phyloP scores from a whole-genome alignment of 495 filamentous ascomycete genomes.

The Elaphomyces granulatus region DNA sequence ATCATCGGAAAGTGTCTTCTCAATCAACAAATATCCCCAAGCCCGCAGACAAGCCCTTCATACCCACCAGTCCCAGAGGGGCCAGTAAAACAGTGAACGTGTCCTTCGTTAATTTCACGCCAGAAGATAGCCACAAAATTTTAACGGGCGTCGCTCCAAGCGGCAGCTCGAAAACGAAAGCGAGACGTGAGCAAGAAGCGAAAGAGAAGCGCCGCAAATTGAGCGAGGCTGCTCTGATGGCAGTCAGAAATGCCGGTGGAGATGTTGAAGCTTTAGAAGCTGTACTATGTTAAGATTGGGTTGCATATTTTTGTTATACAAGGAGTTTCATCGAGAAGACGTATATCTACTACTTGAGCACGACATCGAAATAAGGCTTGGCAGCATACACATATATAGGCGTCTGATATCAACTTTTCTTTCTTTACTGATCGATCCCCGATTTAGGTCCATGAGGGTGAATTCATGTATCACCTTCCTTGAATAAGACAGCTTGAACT shows the following conservation, averaged over 20 bases:
- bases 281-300: slow-evolving; percentile 24
- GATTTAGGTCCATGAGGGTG: too few species aligned
- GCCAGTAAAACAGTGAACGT: slow-evolving; percentile 32
- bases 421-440: too few species aligned
- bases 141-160: slow-evolving; percentile 84
- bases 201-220: slow-evolving; percentile 61
- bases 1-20: slow-evolving; percentile 25
- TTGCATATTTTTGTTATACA: slow-evolving; percentile 2
- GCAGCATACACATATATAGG: too few species aligned
- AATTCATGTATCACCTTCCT: too few species aligned
- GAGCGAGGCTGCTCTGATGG: slow-evolving; percentile 56
- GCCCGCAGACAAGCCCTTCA: slow-evolving; percentile 10
- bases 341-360: too few species aligned
- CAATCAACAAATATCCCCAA: slow-evolving; percentile 25
- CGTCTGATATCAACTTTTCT: too few species aligned
- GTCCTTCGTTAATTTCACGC: slow-evolving; percentile 88
- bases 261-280: slow-evolving; percentile 46
- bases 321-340: too few species aligned
- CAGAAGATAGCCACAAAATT: slow-evolving; percentile 62
- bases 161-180: slow-evolving; percentile 87
- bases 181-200: slow-evolving; percentile 74
- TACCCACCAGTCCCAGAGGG: slow-evolving; percentile 19
- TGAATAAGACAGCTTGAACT: too few species aligned
- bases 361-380: too few species aligned
- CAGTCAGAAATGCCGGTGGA: slow-evolving; percentile 65